These are phyloP conservation scores for Amphichorda felina DNA, from an alignment of 2,329 filamentous ascomycete species.

Conservation along the genomic window DNA sequence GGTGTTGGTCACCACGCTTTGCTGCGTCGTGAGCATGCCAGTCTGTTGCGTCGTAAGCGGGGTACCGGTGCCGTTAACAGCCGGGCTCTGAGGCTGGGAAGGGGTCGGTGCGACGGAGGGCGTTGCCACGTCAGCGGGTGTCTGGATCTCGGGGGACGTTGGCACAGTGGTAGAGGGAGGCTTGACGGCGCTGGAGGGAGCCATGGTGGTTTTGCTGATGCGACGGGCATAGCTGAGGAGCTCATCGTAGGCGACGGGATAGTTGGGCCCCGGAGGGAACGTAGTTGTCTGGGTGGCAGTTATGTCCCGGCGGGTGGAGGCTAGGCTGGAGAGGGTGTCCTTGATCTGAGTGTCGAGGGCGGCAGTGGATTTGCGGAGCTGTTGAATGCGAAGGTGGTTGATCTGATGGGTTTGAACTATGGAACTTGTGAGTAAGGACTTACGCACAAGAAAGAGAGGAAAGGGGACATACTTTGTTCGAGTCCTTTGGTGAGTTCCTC, in stretches of 20 bases:
- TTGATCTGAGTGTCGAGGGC: constrained; percentile 62
- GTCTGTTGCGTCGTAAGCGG: constrained; percentile 11
- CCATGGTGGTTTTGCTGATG: constrained; percentile 70
- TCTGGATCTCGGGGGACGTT: constrained; percentile 9
- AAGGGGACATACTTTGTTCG: constrained; percentile 39
- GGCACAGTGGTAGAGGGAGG: constrained; percentile 11
- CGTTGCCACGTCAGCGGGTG: neutral
- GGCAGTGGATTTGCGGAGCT: constrained; percentile 54
- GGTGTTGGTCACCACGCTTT: constrained; percentile 14
- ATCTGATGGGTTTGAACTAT: constrained; percentile 63
- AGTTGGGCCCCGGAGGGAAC: constrained; percentile 37
- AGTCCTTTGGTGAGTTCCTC: constrained; percentile 54
- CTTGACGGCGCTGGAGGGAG: constrained; percentile 43
- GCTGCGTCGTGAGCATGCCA: constrained; percentile 14
- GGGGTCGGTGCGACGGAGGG: constrained; percentile 15
- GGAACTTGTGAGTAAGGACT: neutral
- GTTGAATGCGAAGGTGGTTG: constrained; percentile 57
- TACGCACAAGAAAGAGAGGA: too few species aligned
- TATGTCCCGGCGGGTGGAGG: constrained; percentile 62
- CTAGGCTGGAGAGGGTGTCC: constrained; percentile 56
- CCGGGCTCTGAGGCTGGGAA: constrained; percentile 19
- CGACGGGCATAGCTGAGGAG: constrained; percentile 67
- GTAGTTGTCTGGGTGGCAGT: constrained; percentile 47
- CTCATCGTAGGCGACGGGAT: constrained; percentile 56
- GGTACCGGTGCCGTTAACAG: constrained; percentile 15